A percentile compares a stretch with the other conserved stretches of the same genome.
phyloP scores from a whole-genome alignment of 257 asterid species.

The Lycium barbarum region DNA sequence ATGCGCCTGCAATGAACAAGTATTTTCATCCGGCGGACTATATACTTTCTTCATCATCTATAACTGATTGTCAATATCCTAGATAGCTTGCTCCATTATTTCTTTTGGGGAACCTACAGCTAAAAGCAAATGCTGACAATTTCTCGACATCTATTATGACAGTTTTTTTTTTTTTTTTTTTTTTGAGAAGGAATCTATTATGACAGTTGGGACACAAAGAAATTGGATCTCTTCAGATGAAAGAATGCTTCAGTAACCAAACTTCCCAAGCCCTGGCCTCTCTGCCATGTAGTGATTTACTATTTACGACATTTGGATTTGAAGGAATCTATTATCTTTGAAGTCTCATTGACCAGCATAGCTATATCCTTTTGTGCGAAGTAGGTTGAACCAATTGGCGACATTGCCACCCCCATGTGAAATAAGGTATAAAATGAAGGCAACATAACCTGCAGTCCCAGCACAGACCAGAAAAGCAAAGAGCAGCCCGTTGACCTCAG shows the following conservation, averaged over 20 bases:
- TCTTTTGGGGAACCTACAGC: conserved; percentile 22
- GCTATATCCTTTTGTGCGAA: conserved; percentile 47
- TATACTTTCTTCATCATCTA: conserved; percentile 18
- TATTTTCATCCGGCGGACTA: conserved; percentile 17
- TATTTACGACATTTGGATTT: conserved; percentile 19
- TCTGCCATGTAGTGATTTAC: conserved; percentile 21
- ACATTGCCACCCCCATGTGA: conserved; percentile 56
- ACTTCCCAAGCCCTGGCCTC: conserved; percentile 13
- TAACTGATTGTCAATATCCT: conserved; percentile 16
- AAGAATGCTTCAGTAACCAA: conserved; percentile 2
- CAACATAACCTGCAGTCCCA: conserved; percentile 68
- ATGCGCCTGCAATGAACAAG: conserved; percentile 20
- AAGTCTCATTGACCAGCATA: conserved; percentile 38
- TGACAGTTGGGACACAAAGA: neutral
- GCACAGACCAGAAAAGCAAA: conserved; percentile 60
- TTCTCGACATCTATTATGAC: conserved; percentile 17
- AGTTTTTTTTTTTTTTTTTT: neutral
- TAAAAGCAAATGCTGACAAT: conserved; percentile 17
- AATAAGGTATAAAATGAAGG: conserved; percentile 76
- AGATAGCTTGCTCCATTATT: conserved; percentile 27
- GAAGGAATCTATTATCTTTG: neutral
- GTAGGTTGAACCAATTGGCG: conserved; percentile 51
- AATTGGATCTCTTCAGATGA: neutral
- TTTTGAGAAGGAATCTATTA: neutral
- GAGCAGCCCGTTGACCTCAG: conserved; percentile 73